phyloP scores from a whole-genome alignment of 1,284 basidiomycete species.

The Marasmius oreades region DNA sequence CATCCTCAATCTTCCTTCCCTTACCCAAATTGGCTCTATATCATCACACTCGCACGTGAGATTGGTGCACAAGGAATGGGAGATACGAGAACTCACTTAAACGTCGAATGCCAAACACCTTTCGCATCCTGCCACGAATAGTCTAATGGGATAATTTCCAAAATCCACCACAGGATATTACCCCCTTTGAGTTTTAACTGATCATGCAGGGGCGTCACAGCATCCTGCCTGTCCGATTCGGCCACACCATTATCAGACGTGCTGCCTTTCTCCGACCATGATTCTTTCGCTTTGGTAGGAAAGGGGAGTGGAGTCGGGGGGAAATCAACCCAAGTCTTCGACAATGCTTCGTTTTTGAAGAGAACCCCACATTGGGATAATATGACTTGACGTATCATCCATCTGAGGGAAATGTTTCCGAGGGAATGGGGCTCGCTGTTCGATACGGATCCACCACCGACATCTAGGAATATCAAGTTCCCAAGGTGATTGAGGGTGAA shows the following conservation, averaged over 20 bases:
- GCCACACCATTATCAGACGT: not conserved
- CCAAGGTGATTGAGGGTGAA: constrained; percentile 1
- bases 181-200: constrained; percentile 23
- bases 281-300: too few species aligned
- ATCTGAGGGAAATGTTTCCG: constrained; percentile 58
- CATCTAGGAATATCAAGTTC: constrained; percentile 37
- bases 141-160: constrained; percentile 42
- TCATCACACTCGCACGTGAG: not conserved
- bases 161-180: constrained; percentile 42
- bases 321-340: not conserved
- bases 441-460: constrained; percentile 60
- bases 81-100: not conserved
- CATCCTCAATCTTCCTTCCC: constrained; percentile 41
- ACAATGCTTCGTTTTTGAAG: constrained; percentile 40
- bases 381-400: constrained; percentile 61
- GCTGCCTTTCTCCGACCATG: not conserved
- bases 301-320: not conserved
- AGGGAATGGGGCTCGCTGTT: constrained; percentile 43
- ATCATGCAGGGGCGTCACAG: constrained; percentile 36
- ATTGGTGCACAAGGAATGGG: not conserved
- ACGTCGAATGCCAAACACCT: constrained; percentile 34
- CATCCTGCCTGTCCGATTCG: constrained; percentile 28
- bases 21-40: constrained; percentile 36
- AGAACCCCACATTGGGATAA: constrained; percentile 43
- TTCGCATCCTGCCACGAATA: constrained; percentile 39